Evolutionary conservation across 1,284 basidiomycete genomes (phyloP).

Genomic region (Vanrija sp.): DNA sequence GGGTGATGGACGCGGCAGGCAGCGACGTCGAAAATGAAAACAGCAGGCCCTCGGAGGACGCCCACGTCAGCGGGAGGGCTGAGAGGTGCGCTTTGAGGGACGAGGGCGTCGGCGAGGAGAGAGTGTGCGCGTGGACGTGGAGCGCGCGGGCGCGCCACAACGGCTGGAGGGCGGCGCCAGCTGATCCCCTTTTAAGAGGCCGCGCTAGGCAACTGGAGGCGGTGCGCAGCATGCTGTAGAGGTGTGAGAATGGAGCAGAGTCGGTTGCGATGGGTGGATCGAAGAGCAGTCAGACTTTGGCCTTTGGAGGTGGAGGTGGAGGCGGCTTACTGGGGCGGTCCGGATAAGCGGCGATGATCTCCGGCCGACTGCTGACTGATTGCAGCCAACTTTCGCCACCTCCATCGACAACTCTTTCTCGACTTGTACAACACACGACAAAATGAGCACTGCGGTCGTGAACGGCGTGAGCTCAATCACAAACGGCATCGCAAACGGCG

Average conservation of each 20-base stretch:
- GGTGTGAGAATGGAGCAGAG: not conserved
- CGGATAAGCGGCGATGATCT: not conserved
- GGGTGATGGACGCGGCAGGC: constrained; percentile 10
- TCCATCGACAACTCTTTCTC: no score
- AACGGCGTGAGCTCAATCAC: not conserved
- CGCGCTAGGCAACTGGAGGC: not conserved
- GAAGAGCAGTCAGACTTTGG: not conserved
- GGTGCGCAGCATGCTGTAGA: not conserved
- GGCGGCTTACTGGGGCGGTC: not conserved
- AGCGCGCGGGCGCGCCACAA: not conserved
- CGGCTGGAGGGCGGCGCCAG: not conserved
- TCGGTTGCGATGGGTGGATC: no score
- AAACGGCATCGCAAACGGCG: not conserved
- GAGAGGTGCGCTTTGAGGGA: not conserved
- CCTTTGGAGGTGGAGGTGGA: not conserved
- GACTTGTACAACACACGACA: no score
- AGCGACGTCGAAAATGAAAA: constrained; percentile 39
- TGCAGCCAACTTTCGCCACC: no score
- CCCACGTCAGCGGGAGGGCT: constrained; percentile 4
- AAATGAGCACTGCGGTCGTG: not conserved
- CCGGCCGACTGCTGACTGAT: not conserved
- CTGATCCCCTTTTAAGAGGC: no score
- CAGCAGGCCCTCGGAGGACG: constrained; percentile 3
- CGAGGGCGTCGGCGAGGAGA: constrained; percentile 19
- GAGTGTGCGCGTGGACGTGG: constrained; percentile 21